Base-by-base conservation (phyloP, 768 basidiomycete genomes). In the Hortiboletus campestris region DNA sequence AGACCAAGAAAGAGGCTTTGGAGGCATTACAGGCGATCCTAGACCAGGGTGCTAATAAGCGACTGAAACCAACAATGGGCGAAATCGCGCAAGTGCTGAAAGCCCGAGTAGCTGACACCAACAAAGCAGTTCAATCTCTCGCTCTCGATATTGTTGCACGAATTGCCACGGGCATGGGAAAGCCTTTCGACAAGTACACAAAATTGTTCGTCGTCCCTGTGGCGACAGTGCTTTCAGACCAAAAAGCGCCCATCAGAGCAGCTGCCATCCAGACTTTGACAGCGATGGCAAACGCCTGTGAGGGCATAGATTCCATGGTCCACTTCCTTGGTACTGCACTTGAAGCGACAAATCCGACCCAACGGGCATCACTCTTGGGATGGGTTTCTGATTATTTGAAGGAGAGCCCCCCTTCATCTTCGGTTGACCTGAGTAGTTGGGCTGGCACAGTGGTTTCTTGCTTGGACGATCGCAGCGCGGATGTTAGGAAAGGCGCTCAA, bases 121-220 rank as follows among this genome's bases (percentile, higher is more conserved):
- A 99, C 76, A 93, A 98, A 67, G 84, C 90, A 10, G 95, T 98
- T 34, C 97, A 98, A 71, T 76, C 80, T 14, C 79, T 97, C 44
- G 90, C 96, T 22, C 81, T 99, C 20, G 94, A 96, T 66, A 88
- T 96, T 53, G 85, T 98, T 50, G 81, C 87, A 35, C 89, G 92
- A 32, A 85, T 98, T 59, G 94, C 97, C 8, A 84, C 80, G 2
- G 95, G 94, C 2, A 98, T 99, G 93, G 94, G 94, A 40, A 93
- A 89, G 67, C 84, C 91, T 2, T 98, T 99, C 66, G 96, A 98
- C 65, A 96, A 91, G 70, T 82, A 96, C 64, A 79, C 82, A 3
- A 86, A 88, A 32, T 76, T 92, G 53, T 89, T 94, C 63, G 82
- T 84, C 10, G 71, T 84, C 0, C 85, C 94, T 0, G 78, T 98